A percentile compares a stretch with the other conserved stretches of the same genome.
These are phyloP conservation scores for Eudorina sp. DNA, from an alignment of 139 green algal species.

Conservation along the genomic window DNA sequence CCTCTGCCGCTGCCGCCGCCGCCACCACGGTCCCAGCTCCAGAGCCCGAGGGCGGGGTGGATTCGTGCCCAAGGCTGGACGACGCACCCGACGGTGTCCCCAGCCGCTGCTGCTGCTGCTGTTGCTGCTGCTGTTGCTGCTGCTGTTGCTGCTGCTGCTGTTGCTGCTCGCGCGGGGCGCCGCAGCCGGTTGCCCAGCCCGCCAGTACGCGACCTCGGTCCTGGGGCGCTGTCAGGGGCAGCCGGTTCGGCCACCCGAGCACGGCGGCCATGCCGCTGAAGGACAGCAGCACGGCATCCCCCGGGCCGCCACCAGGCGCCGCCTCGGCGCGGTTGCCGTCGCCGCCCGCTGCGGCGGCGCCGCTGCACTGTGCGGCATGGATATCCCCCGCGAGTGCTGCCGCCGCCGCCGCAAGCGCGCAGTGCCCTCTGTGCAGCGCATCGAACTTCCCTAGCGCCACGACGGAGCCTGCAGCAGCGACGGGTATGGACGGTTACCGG, in stretches of 20 bases:
- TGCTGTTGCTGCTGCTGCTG: neutral
- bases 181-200: conserved; percentile 70
- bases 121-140: neutral
- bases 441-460: conserved; percentile 97
- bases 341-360: neutral
- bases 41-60: neutral
- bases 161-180: too few species aligned
- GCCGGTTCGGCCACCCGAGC: conserved; percentile 78
- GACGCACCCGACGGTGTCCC: neutral
- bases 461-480: conserved; percentile 50
- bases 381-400: neutral
- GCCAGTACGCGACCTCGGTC: conserved; percentile 83
- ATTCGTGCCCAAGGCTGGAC: neutral
- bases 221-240: conserved; percentile 82
- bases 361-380: neutral
- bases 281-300: conserved; percentile 80
- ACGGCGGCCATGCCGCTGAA: conserved; percentile 91
- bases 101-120: neutral
- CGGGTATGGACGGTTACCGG: too few species aligned
- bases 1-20: conserved; percentile 34
- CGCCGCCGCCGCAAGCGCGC: conserved; percentile 68
- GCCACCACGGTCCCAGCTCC: too few species aligned
- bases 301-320: neutral
- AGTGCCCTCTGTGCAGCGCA: conserved; percentile 91
- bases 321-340: neutral